Evolutionary conservation across 352 stramenopile genomes (phyloP).

Genomic region (Phytophthora meadii): DNA sequence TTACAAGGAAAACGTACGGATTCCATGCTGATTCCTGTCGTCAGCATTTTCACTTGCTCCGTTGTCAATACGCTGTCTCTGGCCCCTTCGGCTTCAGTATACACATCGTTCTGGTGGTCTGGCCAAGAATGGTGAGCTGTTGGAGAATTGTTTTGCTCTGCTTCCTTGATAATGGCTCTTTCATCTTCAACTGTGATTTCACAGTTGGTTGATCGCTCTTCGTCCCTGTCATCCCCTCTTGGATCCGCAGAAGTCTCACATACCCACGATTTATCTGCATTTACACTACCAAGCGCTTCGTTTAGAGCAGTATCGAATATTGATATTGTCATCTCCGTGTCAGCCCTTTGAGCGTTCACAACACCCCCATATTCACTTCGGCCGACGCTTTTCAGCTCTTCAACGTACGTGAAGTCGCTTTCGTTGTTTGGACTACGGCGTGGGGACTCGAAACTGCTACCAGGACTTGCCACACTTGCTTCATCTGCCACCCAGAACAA

Average conservation of each 20-base stretch:
- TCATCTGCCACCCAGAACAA: slow-evolving; percentile 27
- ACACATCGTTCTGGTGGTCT: not conserved
- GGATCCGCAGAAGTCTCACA: slow-evolving; percentile 32
- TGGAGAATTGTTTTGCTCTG: slow-evolving; percentile 13
- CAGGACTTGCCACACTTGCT: slow-evolving; percentile 11
- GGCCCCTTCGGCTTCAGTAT: not conserved
- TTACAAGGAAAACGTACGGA: slow-evolving; percentile 17
- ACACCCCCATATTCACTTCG: slow-evolving; percentile 23
- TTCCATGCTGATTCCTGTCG: slow-evolving; percentile 18
- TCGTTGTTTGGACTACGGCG: slow-evolving; percentile 27
- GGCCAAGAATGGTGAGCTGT: slow-evolving; percentile 26
- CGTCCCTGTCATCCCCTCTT: slow-evolving; percentile 13
- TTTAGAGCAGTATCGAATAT: slow-evolving; percentile 29
- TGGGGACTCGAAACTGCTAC: slow-evolving; percentile 21
- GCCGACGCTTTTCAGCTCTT: slow-evolving; percentile 13
- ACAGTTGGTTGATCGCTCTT: slow-evolving; percentile 15
- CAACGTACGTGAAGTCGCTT: slow-evolving; percentile 15
- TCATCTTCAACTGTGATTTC: slow-evolving; percentile 22
- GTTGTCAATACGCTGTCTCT: not conserved
- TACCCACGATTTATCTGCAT: slow-evolving; percentile 34
- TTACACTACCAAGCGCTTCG: slow-evolving; percentile 27
- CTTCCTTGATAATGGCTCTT: slow-evolving; percentile 1
- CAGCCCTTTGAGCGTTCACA: slow-evolving; percentile 30
- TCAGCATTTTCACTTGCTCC: slow-evolving; percentile 14
- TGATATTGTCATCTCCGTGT: slow-evolving; percentile 44